These are phyloP conservation scores for Cutaneotrichosporon spelunceum DNA, from an alignment of 1,284 basidiomycete species.

Conservation along the genomic window DNA sequence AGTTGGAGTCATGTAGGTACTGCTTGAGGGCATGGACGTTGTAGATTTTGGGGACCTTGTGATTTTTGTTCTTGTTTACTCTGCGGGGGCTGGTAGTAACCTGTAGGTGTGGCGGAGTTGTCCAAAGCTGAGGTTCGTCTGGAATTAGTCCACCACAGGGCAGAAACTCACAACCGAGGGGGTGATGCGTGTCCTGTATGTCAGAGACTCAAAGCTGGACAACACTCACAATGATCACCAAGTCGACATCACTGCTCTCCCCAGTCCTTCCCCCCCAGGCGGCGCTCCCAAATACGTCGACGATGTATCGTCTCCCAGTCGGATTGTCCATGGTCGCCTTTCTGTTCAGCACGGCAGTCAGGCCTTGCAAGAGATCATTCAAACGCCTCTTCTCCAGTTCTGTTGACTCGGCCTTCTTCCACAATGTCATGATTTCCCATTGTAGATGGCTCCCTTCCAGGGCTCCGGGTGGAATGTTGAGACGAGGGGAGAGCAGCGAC, in stretches of 20 bases:
- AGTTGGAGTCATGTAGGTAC: conserved; percentile 24
- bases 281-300: conserved; percentile 51
- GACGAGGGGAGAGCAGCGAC: neutral
- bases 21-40: conserved; percentile 32
- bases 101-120: neutral
- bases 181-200: conserved; percentile 31
- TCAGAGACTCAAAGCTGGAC: conserved; percentile 10
- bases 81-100: neutral
- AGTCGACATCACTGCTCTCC: conserved; percentile 43
- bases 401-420: conserved; percentile 7
- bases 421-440: conserved; percentile 6
- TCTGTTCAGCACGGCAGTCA: neutral
- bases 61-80: neutral
- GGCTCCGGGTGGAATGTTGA: neutral
- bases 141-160: neutral
- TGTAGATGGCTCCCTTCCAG: neutral
- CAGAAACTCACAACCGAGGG: conserved; percentile 39
- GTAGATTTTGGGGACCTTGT: conserved; percentile 35
- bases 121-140: conserved; percentile 18
- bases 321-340: neutral
- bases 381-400: neutral
- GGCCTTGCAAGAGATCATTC: neutral
- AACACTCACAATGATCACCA: conserved; percentile 41
- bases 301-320: conserved; percentile 30
- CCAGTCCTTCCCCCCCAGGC: conserved; percentile 50